Conservation (phyloP, 805 yeast species). For the Ogataea zsoltii region DNA sequence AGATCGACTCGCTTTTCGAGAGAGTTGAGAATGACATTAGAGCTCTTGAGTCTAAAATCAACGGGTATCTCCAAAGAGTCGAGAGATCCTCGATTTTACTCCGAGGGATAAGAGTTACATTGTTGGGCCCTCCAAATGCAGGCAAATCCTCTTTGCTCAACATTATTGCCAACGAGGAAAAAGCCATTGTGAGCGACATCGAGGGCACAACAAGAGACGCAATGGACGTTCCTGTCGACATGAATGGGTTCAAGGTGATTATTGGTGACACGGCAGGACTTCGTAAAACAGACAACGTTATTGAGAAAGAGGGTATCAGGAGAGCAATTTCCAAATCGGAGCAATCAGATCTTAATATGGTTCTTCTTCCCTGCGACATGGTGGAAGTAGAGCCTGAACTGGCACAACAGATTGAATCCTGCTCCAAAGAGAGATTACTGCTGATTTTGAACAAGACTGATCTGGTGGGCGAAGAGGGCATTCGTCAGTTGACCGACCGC, state of each 20-base stretch:
- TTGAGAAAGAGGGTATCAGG: conserved; percentile 74
- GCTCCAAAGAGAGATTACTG: conserved; percentile 26
- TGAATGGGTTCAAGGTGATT: conserved; percentile 80
- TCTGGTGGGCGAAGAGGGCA: conserved; percentile 30
- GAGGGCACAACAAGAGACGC: conserved; percentile 96
- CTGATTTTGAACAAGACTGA: conserved; percentile 65
- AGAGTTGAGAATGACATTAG: conserved; percentile 47
- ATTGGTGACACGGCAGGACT: conserved; percentile 95
- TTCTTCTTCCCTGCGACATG: conserved; percentile 54
- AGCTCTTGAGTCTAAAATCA: conserved; percentile 46
- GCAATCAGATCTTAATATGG: conserved; percentile 67
- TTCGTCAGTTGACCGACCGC: conserved; percentile 23
- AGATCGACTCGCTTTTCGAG: conserved; percentile 52
- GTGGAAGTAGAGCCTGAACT: conserved; percentile 39
- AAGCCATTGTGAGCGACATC: conserved; percentile 85
- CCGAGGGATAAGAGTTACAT: conserved; percentile 69
- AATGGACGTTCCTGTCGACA: conserved; percentile 76
- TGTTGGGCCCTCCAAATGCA: conserved; percentile 93
- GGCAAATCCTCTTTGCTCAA: conserved; percentile 91
- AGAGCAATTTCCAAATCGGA: conserved; percentile 65
- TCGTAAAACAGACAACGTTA: conserved; percentile 43
- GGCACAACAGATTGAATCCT: conserved; percentile 36
- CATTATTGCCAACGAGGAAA: conserved; percentile 70
- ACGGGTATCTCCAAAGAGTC: conserved; percentile 45
- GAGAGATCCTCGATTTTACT: conserved; percentile 61